Conservation (phyloP, 306 rosid genomes). For the Chamaecrista fasciculata region DNA sequence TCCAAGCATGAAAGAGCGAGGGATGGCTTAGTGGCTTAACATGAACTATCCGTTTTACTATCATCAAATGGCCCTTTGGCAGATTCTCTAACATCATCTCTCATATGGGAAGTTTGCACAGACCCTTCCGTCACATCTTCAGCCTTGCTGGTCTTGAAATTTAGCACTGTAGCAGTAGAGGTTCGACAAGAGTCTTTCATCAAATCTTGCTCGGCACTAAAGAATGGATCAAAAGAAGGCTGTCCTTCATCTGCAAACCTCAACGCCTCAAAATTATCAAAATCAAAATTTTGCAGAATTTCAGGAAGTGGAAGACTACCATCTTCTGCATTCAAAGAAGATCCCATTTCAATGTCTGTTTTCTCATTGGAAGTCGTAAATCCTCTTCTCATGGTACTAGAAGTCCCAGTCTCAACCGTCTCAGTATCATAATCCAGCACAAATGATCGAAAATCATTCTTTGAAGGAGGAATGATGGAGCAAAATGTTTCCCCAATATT, state of each 20-base stretch:
- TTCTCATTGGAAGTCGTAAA: conserved; percentile 59
- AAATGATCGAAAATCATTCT: conserved; percentile 56
- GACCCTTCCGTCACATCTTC: conserved; percentile 38
- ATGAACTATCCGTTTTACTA: conserved; percentile 26
- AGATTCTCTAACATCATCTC: conserved; percentile 40
- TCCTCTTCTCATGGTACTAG: conserved; percentile 39
- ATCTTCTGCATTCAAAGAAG: conserved; percentile 47
- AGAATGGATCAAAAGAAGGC: conserved; percentile 44
- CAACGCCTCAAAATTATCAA: conserved; percentile 44
- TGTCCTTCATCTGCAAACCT: conserved; percentile 46
- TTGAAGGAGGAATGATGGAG: conserved; percentile 53
- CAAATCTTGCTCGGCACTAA: conserved; percentile 50
- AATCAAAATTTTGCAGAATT: conserved; percentile 57
- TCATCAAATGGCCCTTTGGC: conserved; percentile 27
- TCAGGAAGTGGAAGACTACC: conserved; percentile 53
- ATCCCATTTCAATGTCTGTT: conserved; percentile 82
- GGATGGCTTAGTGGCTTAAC: conserved; percentile 36
- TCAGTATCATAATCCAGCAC: conserved; percentile 50
- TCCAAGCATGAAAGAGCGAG: conserved; percentile 38
- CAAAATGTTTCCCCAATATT: conserved; percentile 64
- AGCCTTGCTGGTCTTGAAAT: conserved; percentile 28
- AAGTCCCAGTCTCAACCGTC: conserved; percentile 37
- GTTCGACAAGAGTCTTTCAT: conserved; percentile 37
- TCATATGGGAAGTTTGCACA: conserved; percentile 28
- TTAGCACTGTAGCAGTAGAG: conserved; percentile 38